Base-by-base conservation (phyloP, 78 protist genomes). In the Emiliania huxleyi region DNA sequence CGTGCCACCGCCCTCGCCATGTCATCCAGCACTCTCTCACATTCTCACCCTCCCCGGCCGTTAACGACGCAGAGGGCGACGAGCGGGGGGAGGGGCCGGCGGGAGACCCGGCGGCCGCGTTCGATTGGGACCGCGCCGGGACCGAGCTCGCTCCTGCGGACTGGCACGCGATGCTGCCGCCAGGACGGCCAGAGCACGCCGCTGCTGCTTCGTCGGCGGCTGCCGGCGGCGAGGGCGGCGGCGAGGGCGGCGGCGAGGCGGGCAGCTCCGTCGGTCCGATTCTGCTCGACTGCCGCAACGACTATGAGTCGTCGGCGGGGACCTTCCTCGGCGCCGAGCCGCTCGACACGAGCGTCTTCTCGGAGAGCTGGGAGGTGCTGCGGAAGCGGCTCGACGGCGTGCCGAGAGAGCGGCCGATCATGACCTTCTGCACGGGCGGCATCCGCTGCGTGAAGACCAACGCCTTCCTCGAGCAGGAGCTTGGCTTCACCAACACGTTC, bases 341-440 rank as follows among this genome's bases (percentile, higher is more conserved):
- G 4, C 69, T 85, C 69, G 43, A 22, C 69, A 85, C 90, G 90
- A 42, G 1, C 29, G n/a, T 0, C 45, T 85, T 85, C 69, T 1
- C 40, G 2, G 45, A 46, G 44, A 11, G 26, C 18, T 85, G 90
- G 90, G 55, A 45, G 5, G 56, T 1, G 71, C 71, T 85, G 29
- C 35, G 23, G 43, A 11, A 85, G 42, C 43, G 43, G 37, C 90
- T 85, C 35, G 11, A 15, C 37, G 90, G 8, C 33, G 42, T 46
- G 42, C 35, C 8, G 69, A 45, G 3, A 42, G 40, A 1, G 21
- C 8, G 18, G 45, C 90, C 55, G n/a, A 38, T 85, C 26, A 12
- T 29, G 43, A 85, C 69, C 45, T 85, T 33, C 69, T 87, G 91
- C 91, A 52, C 91, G 5, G 91, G 91, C 77, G 91, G 91, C 46